Evolutionary conservation across 2,329 filamentous ascomycete genomes (phyloP).

Genomic region (Parafenestella ontariensis): DNA sequence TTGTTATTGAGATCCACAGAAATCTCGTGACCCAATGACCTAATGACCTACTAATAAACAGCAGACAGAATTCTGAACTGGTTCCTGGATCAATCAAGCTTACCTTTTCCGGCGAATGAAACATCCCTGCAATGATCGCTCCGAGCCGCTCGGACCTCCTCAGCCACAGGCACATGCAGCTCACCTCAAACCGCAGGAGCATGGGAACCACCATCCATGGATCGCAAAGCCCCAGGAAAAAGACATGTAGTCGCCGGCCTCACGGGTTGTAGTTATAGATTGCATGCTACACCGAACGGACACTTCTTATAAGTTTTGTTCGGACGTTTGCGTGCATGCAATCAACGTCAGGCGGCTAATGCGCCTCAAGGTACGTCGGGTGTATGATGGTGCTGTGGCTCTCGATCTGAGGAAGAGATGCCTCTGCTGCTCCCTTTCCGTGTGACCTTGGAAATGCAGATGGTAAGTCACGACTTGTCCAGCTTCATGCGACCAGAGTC

Average conservation of each 20-base stretch:
- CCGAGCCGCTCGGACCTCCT: constrained; percentile 15
- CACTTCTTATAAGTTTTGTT: background rate
- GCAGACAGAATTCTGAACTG: too few relatives aligned
- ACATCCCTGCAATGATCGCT: constrained; percentile 21
- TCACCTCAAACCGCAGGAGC: constrained; percentile 12
- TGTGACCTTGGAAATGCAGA: constrained; percentile 6
- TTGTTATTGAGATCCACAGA: too few relatives aligned
- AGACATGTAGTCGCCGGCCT: too few relatives aligned
- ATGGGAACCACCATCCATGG: constrained; percentile 13
- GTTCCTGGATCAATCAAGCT: constrained; percentile 20
- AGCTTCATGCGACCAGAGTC: constrained; percentile 1
- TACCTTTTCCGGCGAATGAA: constrained; percentile 12
- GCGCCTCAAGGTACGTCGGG: constrained; percentile 18
- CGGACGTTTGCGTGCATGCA: background rate
- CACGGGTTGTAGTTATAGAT: background rate
- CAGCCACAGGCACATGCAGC: constrained; percentile 21
- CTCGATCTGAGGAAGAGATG: constrained; percentile 16
- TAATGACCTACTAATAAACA: too few relatives aligned
- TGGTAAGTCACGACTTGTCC: background rate
- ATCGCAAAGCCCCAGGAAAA: background rate
- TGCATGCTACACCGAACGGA: background rate
- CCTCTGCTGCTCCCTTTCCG: constrained; percentile 16
- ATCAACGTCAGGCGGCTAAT: constrained; percentile 27
- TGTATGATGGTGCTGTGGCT: constrained; percentile 21
- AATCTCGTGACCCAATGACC: too few relatives aligned